Conservation (phyloP, 805 yeast genomes). For the Yueomyces sinensis region DNA sequence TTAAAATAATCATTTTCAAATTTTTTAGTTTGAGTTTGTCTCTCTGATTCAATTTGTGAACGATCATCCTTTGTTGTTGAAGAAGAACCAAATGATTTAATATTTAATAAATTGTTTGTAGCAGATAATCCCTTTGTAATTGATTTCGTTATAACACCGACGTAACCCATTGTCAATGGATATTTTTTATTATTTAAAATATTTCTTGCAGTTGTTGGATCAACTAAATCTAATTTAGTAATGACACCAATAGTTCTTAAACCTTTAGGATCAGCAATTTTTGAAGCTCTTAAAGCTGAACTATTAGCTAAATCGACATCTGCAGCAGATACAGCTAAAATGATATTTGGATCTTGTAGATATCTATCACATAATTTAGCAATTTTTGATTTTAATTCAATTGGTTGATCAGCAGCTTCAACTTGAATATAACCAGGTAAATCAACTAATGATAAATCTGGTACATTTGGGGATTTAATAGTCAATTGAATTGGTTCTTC, state of each 20-base stretch:
- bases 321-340: conserved; percentile 91
- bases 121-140: conserved; percentile 1
- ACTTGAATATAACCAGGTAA: conserved; percentile 96
- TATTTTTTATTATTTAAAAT: conserved; percentile 68
- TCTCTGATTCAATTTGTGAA: conserved; percentile 21
- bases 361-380: conserved; percentile 72
- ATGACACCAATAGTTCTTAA: conserved; percentile 94
- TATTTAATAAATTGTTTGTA: no score
- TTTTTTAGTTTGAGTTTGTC: conserved; percentile 36
- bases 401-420: conserved; percentile 94
- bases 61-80: conserved; percentile 8
- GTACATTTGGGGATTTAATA: conserved; percentile 78
- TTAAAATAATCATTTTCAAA: conserved; percentile 55
- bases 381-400: conserved; percentile 65
- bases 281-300: conserved; percentile 83
- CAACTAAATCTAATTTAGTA: conserved; percentile 85
- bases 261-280: conserved; percentile 83
- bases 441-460: conserved; percentile 89
- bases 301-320: conserved; percentile 97
- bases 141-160: conserved; percentile 81
- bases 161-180: conserved; percentile 92
- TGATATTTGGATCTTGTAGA: conserved; percentile 83
- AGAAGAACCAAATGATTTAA: background rate
- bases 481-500: conserved; percentile 90
- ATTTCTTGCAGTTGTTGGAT: conserved; percentile 54